A percentile compares a stretch with the other conserved stretches of the same genome.
phyloP scores from a whole-genome alignment of 805 yeast genomes.

The Suhomyces pyralidae region DNA sequence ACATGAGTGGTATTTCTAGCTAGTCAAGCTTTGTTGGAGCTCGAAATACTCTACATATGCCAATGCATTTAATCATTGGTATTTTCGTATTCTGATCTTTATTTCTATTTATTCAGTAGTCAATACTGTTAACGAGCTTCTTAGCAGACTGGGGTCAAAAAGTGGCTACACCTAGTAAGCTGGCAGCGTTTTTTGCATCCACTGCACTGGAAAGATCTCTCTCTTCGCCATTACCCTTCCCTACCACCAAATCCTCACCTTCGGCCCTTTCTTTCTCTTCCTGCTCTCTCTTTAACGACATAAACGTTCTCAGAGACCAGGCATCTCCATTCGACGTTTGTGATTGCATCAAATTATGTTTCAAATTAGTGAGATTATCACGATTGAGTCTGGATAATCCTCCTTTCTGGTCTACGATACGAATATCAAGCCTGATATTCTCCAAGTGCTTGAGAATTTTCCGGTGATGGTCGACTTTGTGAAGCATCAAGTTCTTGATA shows the following conservation, averaged over 20 bases:
- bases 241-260: constrained; percentile 12
- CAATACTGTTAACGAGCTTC: too few species aligned
- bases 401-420: constrained; percentile 72
- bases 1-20: too few species aligned
- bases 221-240: constrained; percentile 23
- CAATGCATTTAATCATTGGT: too few species aligned
- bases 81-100: too few species aligned
- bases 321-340: constrained; percentile 43
- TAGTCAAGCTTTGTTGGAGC: too few species aligned
- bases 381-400: constrained; percentile 84
- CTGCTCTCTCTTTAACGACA: constrained; percentile 30
- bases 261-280: constrained; percentile 18
- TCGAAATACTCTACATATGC: too few species aligned
- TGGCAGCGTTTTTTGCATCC: constrained; percentile 84
- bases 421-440: constrained; percentile 63
- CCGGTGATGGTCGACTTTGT: constrained; percentile 82
- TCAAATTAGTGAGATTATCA: constrained; percentile 51
- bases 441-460: constrained; percentile 73
- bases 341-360: constrained; percentile 41
- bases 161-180: constrained; percentile 71
- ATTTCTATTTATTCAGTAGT: not conserved
- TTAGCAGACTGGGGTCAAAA: too few species aligned
- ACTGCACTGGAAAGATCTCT: constrained; percentile 28
- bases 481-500: constrained; percentile 59
- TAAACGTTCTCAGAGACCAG: constrained; percentile 43